Evolutionary conservation across 2,329 filamentous ascomycete genomes (phyloP), one percentile per base, ranked within the genome.

Genomic region (Alternaria burnsii): DNA sequence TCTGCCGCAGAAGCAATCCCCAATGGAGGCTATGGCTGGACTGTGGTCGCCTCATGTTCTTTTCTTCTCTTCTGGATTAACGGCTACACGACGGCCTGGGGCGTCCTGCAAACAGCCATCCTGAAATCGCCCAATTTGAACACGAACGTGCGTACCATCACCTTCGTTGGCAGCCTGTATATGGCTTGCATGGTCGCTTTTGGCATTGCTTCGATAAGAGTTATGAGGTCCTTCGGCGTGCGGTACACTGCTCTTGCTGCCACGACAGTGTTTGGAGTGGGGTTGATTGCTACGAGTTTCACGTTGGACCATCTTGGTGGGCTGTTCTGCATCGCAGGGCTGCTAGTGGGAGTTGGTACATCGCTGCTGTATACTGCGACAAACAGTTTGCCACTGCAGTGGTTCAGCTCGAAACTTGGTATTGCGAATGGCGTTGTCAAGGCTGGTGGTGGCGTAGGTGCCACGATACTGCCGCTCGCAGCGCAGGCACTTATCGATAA

Each of bases 41-140:
- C 82, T 8, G 78, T 88, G 4, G 83, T 88, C 22, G 75, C 74
- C 4, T 81, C 78, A 36, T 86, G 84, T 63, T 80, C 83, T 3
- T 69, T 84, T 2, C 65, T 87, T 20, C 80, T 83, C 2, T 89
- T 85, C 79, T 76, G 71, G 70, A 68, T 84, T 42, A 81, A 85
- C 44, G 87, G 86, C 43, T 84, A 81, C 0, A 81, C 80, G 7
- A 87, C 87, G 5, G 82, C 81, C 61, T 89, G 87, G 86, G 88
- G 87, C 18, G 81, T 89, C 2, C 78, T 89, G 41, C 87, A 89
- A 72, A 80, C 81, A 3, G 86, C 82, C 0, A 81, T 89, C 0
- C 83, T 87, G 8, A 75, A 83, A 79, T 85, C 0, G 82, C 83
- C 0, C 2, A 12, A 28, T 2, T 11, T 47, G 4, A 47, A 47